Evolutionary conservation across 495 filamentous ascomycete species (phyloP), one percentile per base, ranked within the genome.

Genomic region (Daldinia loculata): DNA sequence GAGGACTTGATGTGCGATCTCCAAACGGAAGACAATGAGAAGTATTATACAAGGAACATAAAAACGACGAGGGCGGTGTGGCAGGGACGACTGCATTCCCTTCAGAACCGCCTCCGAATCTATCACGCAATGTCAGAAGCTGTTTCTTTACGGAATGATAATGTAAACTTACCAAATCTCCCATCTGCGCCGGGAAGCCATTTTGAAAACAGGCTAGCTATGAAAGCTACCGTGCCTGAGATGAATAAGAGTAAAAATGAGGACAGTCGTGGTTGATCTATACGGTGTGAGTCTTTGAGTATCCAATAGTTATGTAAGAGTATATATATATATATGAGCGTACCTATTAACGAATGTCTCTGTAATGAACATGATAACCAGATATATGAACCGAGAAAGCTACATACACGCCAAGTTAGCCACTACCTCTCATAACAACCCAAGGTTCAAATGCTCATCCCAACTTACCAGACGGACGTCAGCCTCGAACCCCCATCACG

Each of bases 101-200:
- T 76, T 79, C 8, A 78, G 56, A 6, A 63, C 77, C 26, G 74
- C 66, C 52, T 81, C 80, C 41, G 83, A 81, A 45, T 82, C 81
- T 83, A 38, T 29, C 6, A 45, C 5, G 17, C 4, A 48, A 50
- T 36, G 24, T 74, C 19, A 74, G 58, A 59, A 57, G 6, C 26
- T 9, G 51, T 26, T 63, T 52, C 27, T 48, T 12, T 36, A 4
- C 6, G 9, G 9, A 45, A 34, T 4, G 36, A 48, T 15, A 27
- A 58, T 58, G 0, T 6, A 17, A 19, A 74, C 76, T 41, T 64
- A 82, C 80, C 80, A 68, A 83, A 85, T 39, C 82, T 74, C 9
- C 82, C 82, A 61, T 83, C 78, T 36, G 79, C 71, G 11, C 82
- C 82, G 6, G 82, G 82, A 17, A 85, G 77, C 81, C 82, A 84